phyloP scores from a whole-genome alignment of 2,329 filamentous ascomycete genomes.

The Teratosphaeriaceae sp. region DNA sequence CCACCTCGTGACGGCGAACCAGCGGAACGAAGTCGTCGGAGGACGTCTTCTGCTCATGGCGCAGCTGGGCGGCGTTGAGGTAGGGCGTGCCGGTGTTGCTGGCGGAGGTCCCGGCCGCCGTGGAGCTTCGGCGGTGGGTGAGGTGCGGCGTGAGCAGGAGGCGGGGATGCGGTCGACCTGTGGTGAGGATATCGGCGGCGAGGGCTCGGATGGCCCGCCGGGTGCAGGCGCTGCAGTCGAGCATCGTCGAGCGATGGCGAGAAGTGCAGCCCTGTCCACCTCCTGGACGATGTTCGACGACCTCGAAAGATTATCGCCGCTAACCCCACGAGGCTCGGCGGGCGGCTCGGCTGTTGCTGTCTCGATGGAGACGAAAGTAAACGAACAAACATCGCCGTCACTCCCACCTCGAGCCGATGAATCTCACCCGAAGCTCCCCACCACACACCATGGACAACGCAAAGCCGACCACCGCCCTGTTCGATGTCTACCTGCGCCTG shows the following conservation, averaged over 20 bases:
- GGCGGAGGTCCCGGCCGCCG: constrained; percentile 2
- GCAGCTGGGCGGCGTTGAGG: constrained; percentile 10
- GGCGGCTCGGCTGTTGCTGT: no score
- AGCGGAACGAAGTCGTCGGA: constrained; percentile 1
- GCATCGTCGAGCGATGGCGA: constrained; percentile 34
- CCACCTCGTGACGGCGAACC: neutral
- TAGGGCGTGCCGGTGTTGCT: constrained; percentile 4
- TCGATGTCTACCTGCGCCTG: constrained; percentile 85
- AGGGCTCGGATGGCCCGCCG: constrained; percentile 38
- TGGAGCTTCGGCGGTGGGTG: constrained; percentile 8
- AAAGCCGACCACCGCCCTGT: constrained; percentile 48
- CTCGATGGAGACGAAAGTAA: no score
- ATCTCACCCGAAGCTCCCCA: no score
- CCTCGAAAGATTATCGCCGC: no score
- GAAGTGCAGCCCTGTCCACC: no score
- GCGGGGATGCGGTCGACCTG: constrained; percentile 8
- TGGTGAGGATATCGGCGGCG: constrained; percentile 24
- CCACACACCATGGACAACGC: constrained; percentile 17
- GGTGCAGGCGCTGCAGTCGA: constrained; percentile 39
- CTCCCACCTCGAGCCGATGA: no score
- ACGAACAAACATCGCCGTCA: no score
- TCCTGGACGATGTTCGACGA: no score
- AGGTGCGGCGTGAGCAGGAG: constrained; percentile 20
- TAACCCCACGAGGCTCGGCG: no score
- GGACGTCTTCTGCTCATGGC: neutral